Evolutionary conservation across 2,329 filamentous ascomycete species (phyloP), one percentile per base, ranked within the genome.

Genomic region (Venturia asperata): DNA sequence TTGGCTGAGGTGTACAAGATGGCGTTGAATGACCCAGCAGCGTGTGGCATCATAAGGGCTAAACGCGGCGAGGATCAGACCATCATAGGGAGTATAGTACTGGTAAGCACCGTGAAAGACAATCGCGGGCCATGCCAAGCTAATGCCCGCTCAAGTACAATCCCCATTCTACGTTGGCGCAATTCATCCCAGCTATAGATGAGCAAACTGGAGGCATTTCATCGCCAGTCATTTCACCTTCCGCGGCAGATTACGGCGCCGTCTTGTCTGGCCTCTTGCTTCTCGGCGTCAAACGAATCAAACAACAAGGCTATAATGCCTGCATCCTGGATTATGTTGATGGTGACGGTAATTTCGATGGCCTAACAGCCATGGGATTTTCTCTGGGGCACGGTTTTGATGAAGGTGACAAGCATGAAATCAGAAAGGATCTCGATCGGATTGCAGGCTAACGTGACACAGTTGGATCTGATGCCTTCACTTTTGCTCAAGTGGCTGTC

Each of bases 281-380:
- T 67, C 85, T 96, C 77, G 90, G 89, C 0, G 86, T 94, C 71
- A 84, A 89, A 66, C 91, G 94, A 76, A 89, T 91, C 74, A 93
- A 92, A 75, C 84, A 84, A 70, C 85, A 92, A 72, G 90, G 89
- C 67, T 87, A 88, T 63, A 83, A 84, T 68, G 86, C 86, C 66
- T 89, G 88, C 63, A 79, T 95, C 60, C 76, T 96, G 66, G 91
- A 91, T 74, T 92, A 90, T 84, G 91, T 94, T 74, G 84, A 87
- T 67, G 83, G 83, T 19, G 89, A 92, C 71, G 88, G 89, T 64
- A 85, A 86, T 61, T 85, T 86, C 68, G 90, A 94, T 74, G 85
- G 87, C 43, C 78, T 95, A 66, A 81, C 87, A 65, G 85, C 85
- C 0, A 91, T 95, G 88, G 91, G 91, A 0, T 95, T 95, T 72